A percentile compares a stretch with the other conserved stretches of the same genome.
Evolutionary conservation across 805 yeast species (phyloP).

Genomic region (Starmerella potacharoeniae): DNA sequence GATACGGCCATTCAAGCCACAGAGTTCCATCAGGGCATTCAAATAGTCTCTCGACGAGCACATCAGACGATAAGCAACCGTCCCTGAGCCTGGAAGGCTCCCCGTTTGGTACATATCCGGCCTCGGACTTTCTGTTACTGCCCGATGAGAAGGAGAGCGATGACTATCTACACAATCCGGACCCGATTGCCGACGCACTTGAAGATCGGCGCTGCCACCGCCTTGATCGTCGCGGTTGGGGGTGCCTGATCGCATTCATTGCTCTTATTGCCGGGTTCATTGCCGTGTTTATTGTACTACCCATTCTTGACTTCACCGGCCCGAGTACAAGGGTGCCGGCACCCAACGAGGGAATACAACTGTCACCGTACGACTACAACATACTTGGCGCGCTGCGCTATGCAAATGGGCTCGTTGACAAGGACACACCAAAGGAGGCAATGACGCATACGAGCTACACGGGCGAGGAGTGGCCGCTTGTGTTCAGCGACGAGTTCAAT

Average conservation of each 20-base stretch:
- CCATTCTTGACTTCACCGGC: conserved; percentile 76
- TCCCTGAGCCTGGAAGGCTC: conserved; percentile 30
- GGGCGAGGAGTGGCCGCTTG: conserved; percentile 63
- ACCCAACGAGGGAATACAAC: conserved; percentile 29
- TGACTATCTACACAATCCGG: conserved; percentile 92
- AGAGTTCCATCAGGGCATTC: conserved; percentile 12
- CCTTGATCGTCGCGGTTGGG: conserved; percentile 30
- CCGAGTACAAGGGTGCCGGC: conserved; percentile 29
- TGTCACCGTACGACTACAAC: conserved; percentile 49
- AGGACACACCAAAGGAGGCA: conserved; percentile 55
- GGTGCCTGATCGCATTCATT: conserved; percentile 33
- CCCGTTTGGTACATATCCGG: conserved; percentile 97
- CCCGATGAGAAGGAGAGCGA: conserved; percentile 91
- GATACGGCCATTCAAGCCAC: conserved; percentile 10
- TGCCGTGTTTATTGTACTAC: conserved; percentile 61
- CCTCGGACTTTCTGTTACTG: conserved; percentile 75
- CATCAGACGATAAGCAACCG: conserved; percentile 20
- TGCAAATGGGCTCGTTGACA: conserved; percentile 41
- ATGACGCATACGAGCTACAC: conserved; percentile 40
- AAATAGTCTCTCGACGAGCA: conserved; percentile 7
- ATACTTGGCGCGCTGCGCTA: conserved; percentile 48
- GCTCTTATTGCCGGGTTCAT: conserved; percentile 48
- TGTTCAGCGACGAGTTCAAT: conserved; percentile 84
- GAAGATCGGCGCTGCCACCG: conserved; percentile 40
- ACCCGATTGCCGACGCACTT: conserved; percentile 82